Evolutionary conservation across 2,329 filamentous ascomycete species (phyloP), one percentile per base, ranked within the genome.

Genomic region (Juglanconis oblonga): DNA sequence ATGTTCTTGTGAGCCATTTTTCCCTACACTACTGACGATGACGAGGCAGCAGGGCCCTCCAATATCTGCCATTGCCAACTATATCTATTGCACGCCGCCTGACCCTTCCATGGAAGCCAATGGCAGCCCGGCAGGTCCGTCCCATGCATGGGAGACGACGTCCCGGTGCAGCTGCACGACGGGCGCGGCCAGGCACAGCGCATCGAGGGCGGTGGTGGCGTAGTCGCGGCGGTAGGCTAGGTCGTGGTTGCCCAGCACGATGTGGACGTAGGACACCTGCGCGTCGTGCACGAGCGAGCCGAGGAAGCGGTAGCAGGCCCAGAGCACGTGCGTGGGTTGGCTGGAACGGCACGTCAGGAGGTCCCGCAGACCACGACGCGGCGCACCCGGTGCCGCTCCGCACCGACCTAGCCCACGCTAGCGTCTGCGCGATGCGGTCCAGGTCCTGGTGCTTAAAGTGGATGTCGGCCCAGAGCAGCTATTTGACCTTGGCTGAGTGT

Each of bases 211-310:
- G 1, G 70, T 67, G 5, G 68, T 71, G 54, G 62, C 45, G 49
- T 70, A 69, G 54, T 72, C 70, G 31, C 64, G 65, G 14, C 66
- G 65, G 62, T 72, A 70, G 29, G 71, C 70, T 14, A 73, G 64
- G 60, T 73, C 71, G 63, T 73, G 71, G 40, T 73, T 73, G 17
- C 71, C 71, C n/a, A 73, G 60, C n/a, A 73, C 61, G 49, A 73
- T 64, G 49, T 73, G 64, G 49, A 73, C 61, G 53, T 66, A 69
- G 1, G 71, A 70, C 17, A 71, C 68, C n/a, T n/a, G n/a, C 14
- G 65, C 62, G 5, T 61, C 54, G 48, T n/a, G n/a, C n/a, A 62
- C 65, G 10, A 73, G 61, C 17, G 67, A 55, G 55, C 64, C 62
- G 40, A 73, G 64, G 59, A 73, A 73, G 49, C 66, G 67, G 58